These are phyloP conservation scores for Ascoidea asiatica DNA, from an alignment of 805 yeast species.

Conservation along the genomic window DNA sequence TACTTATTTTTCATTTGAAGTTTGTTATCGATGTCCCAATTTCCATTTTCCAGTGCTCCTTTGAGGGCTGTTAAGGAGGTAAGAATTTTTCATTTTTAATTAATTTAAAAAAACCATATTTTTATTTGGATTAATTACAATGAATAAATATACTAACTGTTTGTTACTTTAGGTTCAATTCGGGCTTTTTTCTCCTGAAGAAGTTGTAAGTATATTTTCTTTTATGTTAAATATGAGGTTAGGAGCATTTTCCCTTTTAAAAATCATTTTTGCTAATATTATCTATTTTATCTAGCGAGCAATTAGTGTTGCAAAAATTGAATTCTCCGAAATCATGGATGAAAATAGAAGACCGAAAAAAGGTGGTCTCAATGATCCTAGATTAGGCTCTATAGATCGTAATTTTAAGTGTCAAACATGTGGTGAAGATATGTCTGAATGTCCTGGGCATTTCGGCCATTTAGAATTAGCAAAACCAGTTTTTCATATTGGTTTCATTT, in stretches of 20 bases:
- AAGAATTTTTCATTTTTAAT: constrained; percentile 19
- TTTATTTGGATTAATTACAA: too few species aligned
- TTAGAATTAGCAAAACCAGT: constrained; percentile 98
- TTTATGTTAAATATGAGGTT: not conserved
- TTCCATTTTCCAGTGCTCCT: constrained; percentile 97
- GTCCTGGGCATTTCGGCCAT: constrained; percentile 99
- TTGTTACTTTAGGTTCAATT: constrained; percentile 55
- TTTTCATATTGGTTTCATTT: constrained; percentile 90
- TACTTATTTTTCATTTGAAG: not conserved
- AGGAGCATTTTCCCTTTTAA: constrained; percentile 1
- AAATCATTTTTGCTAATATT: not conserved
- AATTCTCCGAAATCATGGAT: constrained; percentile 99
- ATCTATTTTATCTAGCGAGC: constrained; percentile 41
- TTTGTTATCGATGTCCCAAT: constrained; percentile 24
- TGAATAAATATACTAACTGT: constrained; percentile 9
- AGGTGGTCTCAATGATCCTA: constrained; percentile 95
- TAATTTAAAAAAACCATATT: too few species aligned
- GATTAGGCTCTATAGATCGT: constrained; percentile 94
- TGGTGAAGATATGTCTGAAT: constrained; percentile 98
- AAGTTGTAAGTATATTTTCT: constrained; percentile 34
- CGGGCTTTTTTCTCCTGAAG: constrained; percentile 96
- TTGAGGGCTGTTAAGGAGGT: constrained; percentile 94
- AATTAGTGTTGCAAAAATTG: constrained; percentile 93
- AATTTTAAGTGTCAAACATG: constrained; percentile 98
- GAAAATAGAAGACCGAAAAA: constrained; percentile 92